Evolutionary conservation across 2,329 filamentous ascomycete species (phyloP).

Genomic region (Nakataea oryzae): DNA sequence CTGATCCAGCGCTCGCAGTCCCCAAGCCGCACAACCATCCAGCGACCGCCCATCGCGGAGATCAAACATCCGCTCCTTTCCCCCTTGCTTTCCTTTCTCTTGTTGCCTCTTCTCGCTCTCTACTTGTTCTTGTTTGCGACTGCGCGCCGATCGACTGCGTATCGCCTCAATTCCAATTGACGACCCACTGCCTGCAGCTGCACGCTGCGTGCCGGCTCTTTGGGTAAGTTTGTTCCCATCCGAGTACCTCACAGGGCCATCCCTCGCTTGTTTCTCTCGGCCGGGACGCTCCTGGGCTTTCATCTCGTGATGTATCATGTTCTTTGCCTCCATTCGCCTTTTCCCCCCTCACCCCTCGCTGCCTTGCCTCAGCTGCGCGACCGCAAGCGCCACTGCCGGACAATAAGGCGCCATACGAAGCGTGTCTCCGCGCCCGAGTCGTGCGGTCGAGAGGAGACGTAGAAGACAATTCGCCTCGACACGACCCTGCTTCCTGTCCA

Average conservation of each 20-base stretch:
- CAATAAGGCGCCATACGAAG: not conserved
- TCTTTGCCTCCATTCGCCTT: not conserved
- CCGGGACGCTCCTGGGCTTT: too few relatives aligned
- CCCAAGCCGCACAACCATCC: not conserved
- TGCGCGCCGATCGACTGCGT: not conserved
- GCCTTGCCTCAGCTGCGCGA: too few relatives aligned
- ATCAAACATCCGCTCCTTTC: slow-evolving; percentile 8
- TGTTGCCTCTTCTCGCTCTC: slow-evolving; percentile 9
- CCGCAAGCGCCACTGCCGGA: too few relatives aligned
- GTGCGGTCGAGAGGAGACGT: too few relatives aligned
- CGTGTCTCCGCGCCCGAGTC: not conserved
- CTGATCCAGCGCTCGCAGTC: not conserved
- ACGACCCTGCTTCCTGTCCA: not conserved
- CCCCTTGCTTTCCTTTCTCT: slow-evolving; percentile 12
- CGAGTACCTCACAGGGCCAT: not conserved
- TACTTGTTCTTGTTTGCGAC: not conserved
- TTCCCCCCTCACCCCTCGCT: too few relatives aligned
- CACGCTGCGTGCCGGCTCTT: not conserved
- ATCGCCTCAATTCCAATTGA: not conserved
- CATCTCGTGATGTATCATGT: not conserved
- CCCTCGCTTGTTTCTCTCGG: not conserved
- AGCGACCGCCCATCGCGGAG: not conserved
- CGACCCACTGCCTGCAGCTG: not conserved
- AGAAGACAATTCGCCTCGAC: not conserved
- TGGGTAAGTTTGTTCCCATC: not conserved